phyloP scores from a whole-genome alignment of 495 filamentous ascomycete species.

The Neurospora africana region DNA sequence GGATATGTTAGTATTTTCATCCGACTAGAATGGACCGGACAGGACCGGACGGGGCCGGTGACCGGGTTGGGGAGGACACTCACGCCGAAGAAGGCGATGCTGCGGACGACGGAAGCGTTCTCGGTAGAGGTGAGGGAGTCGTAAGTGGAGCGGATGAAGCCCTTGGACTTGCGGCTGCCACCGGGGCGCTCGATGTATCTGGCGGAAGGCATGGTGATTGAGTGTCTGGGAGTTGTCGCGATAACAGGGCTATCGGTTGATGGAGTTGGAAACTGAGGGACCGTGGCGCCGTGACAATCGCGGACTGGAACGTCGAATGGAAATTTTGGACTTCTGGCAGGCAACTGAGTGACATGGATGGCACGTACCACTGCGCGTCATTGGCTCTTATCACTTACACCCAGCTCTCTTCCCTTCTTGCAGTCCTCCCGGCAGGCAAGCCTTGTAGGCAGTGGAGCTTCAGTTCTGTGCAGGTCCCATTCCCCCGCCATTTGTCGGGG shows the following conservation, averaged over 20 bases:
- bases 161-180: slow-evolving; percentile 24
- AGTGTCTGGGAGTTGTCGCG: background rate
- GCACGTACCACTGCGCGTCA: background rate
- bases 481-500: background rate
- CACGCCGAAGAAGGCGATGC: slow-evolving; percentile 64
- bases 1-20: slow-evolving; percentile 18
- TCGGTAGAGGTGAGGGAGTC: slow-evolving; percentile 57
- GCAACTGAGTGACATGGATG: background rate
- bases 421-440: background rate
- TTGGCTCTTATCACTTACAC: background rate
- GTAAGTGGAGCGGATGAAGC: slow-evolving; percentile 40
- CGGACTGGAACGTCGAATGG: background rate
- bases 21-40: too few relatives aligned
- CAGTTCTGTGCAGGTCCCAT: background rate
- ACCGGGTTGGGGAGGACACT: slow-evolving; percentile 18
- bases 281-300: background rate
- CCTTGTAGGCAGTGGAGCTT: background rate
- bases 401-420: too few relatives aligned
- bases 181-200: slow-evolving; percentile 21
- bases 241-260: background rate
- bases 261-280: background rate
- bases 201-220: slow-evolving; percentile 28
- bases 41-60: too few relatives aligned
- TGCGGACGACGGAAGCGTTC: slow-evolving; percentile 65
- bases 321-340: background rate